Evolutionary conservation across 179 eudicot species (phyloP).

Genomic region (Nepenthes alata): DNA sequence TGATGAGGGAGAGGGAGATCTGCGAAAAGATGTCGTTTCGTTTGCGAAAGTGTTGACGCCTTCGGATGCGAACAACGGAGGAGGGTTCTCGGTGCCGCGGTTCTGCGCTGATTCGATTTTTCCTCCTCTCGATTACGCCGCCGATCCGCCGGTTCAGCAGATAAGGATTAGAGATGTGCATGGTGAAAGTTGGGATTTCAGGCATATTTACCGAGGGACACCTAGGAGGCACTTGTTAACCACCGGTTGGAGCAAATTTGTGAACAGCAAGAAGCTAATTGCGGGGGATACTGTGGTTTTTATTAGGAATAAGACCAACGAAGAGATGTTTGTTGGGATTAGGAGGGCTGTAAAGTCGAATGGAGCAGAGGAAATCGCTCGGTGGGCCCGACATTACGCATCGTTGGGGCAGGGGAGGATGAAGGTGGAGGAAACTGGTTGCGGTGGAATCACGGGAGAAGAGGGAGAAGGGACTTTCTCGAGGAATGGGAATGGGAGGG

Average conservation of each 20-base stretch:
- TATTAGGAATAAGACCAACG: constrained; percentile 16
- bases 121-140: constrained; percentile 41
- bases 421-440: constrained; percentile 6
- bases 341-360: constrained; percentile 26
- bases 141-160: constrained; percentile 65
- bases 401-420: constrained; percentile 3
- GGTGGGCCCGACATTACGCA: neutral
- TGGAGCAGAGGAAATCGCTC: neutral
- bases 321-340: constrained; percentile 45
- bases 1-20: constrained; percentile 1
- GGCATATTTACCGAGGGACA: constrained; percentile 75
- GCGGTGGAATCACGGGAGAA: constrained; percentile 1
- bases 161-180: constrained; percentile 32
- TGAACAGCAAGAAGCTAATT: constrained; percentile 49
- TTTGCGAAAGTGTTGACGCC: constrained; percentile 56
- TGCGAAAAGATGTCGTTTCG: constrained; percentile 20
- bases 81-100: constrained; percentile 80
- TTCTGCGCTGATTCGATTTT: constrained; percentile 65
- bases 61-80: constrained; percentile 26
- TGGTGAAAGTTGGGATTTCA: constrained; percentile 40
- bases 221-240: constrained; percentile 74
- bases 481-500: constrained; percentile 28
- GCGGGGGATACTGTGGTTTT: constrained; percentile 74
- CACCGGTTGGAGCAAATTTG: constrained; percentile 83
- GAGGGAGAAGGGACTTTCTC: constrained; percentile 13